Conservation (phyloP, 805 yeast species). For the Lachancea cidri region DNA sequence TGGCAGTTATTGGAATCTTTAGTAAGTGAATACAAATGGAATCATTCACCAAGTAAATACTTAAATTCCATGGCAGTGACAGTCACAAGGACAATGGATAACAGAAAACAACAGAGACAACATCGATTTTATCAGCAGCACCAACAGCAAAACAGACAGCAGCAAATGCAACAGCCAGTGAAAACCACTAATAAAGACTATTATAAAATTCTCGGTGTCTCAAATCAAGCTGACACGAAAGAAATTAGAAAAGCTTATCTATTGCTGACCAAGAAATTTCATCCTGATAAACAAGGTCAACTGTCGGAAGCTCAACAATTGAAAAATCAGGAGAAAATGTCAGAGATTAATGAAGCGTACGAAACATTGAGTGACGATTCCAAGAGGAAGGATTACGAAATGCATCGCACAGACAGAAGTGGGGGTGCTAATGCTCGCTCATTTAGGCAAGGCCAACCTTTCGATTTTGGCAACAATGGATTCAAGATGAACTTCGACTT, state of each 20-base stretch:
- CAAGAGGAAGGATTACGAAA: constrained; percentile 54
- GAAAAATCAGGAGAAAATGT: constrained; percentile 77
- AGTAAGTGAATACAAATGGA: constrained; percentile 18
- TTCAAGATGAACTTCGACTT: neutral
- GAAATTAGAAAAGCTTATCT: constrained; percentile 81
- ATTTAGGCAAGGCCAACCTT: neutral
- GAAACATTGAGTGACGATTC: constrained; percentile 72
- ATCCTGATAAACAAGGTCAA: constrained; percentile 86
- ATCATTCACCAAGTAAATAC: constrained; percentile 14
- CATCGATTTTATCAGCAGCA: constrained; percentile 38
- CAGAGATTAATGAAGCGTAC: constrained; percentile 88
- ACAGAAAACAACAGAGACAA: constrained; percentile 43
- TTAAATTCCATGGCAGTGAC: constrained; percentile 26
- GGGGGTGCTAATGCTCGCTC: neutral
- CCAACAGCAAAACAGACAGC: constrained; percentile 37
- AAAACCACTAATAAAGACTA: constrained; percentile 52
- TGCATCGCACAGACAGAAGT: too few species aligned
- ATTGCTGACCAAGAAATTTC: constrained; percentile 69
- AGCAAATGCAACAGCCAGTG: constrained; percentile 30
- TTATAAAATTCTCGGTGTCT: constrained; percentile 69
- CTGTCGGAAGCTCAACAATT: constrained; percentile 52
- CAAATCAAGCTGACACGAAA: constrained; percentile 59
- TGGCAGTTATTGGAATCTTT: constrained; percentile 18
- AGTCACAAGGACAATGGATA: constrained; percentile 39
- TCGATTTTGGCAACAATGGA: neutral